Base-by-base conservation (phyloP, 1,284 basidiomycete genomes). In the Gomphus sp. region DNA sequence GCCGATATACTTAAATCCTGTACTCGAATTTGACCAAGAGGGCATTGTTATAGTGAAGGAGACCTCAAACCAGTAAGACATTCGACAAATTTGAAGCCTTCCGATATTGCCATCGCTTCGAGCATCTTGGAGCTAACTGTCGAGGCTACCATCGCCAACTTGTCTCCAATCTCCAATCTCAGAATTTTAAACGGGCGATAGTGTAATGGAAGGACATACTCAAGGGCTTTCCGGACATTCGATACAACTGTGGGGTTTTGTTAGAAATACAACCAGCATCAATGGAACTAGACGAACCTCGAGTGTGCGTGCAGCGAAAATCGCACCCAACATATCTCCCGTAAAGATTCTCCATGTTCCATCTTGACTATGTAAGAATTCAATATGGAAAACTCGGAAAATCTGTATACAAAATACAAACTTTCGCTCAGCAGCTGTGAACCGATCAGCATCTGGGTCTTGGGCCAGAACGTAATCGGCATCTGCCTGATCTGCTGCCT, bases 41-140 rank as follows among this genome's bases (percentile, higher is more conserved):
- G 1, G 44, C 25, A 47, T 37, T 8, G 10, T 41, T 14, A 2
- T 28, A 44, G 18, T n/a, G 22, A 14, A 33, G 41, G 22, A 18
- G 31, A 28, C 9, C 28, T 59, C 73, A 50, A 56, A 85, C 90
- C 91, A 33, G 91, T 93, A 53, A 93, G 71, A 65, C 89, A 92
- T 67, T 93, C 90, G 1, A 79, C 78, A 67, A 91, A 93, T 63
- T 78, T 82, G 73, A 93, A 93, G 0, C 89, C 89, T 66, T 93
- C 91, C 4, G 69, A 68, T 47, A 72, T 67, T 0, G 91, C 90
- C 73, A 93, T 88, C 2, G 80, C 74, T 65, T 86, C 84, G 11
- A 93, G 72, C 87, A 93, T 89, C 71, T 91, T 92, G 3, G 89
- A 92, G 68, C 89, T 92, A 11, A 93, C 91, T 3, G 89, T 89